These are phyloP conservation scores for Cnidoscolus chayamansa DNA, from an alignment of 441 rosid genomes.

Conservation along the genomic window DNA sequence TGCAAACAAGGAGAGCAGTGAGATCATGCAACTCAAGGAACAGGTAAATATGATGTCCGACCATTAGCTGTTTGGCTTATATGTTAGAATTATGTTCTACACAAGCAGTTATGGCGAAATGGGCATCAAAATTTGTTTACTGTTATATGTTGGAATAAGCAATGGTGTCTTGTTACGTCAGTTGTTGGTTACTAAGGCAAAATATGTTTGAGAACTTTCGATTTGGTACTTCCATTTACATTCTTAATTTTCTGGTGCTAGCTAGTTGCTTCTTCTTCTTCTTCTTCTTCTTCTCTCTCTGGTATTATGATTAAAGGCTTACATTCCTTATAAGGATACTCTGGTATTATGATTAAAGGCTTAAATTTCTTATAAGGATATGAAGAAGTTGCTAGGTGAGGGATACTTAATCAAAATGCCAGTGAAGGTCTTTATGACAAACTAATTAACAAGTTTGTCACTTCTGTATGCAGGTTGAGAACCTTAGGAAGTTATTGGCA, in stretches of 20 bases:
- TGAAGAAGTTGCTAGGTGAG: neutral
- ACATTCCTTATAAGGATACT: neutral
- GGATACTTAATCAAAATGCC: neutral
- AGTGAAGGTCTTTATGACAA: neutral
- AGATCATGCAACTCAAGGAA: conserved; percentile 77
- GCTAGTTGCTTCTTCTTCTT: neutral
- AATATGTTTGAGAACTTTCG: neutral
- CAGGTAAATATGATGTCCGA: conserved; percentile 37
- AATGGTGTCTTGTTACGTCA: neutral
- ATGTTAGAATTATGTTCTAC: neutral
- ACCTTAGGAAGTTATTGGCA: conserved; percentile 74
- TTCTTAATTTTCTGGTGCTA: neutral
- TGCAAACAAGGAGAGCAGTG: conserved; percentile 72
- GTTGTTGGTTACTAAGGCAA: neutral
- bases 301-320: neutral
- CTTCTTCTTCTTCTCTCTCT: neutral
- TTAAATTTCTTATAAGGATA: neutral
- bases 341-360: neutral
- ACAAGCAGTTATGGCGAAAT: no score
- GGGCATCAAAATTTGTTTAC: neutral
- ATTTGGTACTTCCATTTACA: neutral
- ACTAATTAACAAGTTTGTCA: neutral
- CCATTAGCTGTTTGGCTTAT: neutral
- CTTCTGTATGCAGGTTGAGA: conserved; percentile 58
- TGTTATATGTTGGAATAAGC: neutral